Evolutionary conservation across 495 filamentous ascomycete genomes (phyloP), one percentile per base, ranked within the genome.

Genomic region (Penicillium daleae): DNA sequence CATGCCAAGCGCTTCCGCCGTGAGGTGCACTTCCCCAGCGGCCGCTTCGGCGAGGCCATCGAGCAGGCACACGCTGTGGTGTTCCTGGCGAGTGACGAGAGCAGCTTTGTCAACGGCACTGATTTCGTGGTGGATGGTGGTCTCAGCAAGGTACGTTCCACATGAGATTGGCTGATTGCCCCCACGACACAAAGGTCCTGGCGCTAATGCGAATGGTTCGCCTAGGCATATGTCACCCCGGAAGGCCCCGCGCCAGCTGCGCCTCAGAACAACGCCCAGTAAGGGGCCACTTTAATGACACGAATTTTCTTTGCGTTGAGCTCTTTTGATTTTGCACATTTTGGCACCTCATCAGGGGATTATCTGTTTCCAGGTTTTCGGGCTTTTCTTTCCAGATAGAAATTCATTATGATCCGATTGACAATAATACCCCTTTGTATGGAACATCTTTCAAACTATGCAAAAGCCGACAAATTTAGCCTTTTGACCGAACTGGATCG

Each of bases 61-160:
- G 95, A 99, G 78, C 93, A 96, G 78, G 95, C 95, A 3, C 89
- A 96, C 48, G 96, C 93, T 9, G 95, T 97, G 1, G 66, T 99
- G 19, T 99, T 97, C 76, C 79, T 99, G 54, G 95, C 95, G 3
- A 95, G 90, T 66, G 95, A 99, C 68, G 95, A 99, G 74, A 89
- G 89, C 71, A 90, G 91, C 76, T 99, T 97, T 65, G 89, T 97
- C 50, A 98, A 95, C 62, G 95, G 91, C 3, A 84, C 87, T 52
- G 95, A 98, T 66, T 96, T 99, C 78, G 87, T 94, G 8, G 94
- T 98, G n/a, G 95, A 98, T 68, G 94, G 94, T 44, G 95, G 95
- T 27, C 91, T 99, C 91, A 94, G 86, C 63, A 97, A 90, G 83
- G 83, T 83, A 71, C 44, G 75, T 66, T 29, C 8, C 15, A 31